Evolutionary conservation across 768 basidiomycete species (phyloP).

Genomic region (Leccinum rimulosum): DNA sequence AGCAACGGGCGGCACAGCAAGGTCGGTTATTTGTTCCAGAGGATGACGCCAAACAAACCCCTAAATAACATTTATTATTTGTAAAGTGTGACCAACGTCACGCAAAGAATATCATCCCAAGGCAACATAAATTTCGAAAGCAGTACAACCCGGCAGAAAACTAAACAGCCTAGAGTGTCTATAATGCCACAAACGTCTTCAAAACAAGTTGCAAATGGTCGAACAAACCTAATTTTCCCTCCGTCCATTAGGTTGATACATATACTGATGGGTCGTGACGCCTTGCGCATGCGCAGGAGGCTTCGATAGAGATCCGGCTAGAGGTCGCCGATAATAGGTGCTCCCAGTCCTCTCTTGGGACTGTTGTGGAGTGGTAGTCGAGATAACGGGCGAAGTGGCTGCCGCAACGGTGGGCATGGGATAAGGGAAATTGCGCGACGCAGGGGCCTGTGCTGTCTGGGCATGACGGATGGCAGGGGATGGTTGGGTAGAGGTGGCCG

Average conservation of each 20-base stretch:
- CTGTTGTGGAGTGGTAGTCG: constrained; percentile 40
- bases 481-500: constrained; percentile 32
- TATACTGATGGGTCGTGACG: constrained; percentile 40
- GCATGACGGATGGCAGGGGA: constrained; percentile 35
- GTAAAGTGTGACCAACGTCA: constrained; percentile 22
- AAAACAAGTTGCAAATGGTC: constrained; percentile 2
- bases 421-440: constrained; percentile 47
- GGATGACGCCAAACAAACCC: constrained; percentile 27
- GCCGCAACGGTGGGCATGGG: constrained; percentile 74
- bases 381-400: constrained; percentile 55
- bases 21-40: constrained; percentile 22
- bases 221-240: constrained; percentile 22
- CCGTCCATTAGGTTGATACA: constrained; percentile 46
- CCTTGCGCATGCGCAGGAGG: constrained; percentile 21
- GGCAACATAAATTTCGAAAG: constrained; percentile 18
- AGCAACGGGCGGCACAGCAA: background rate
- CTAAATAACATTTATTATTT: background rate
- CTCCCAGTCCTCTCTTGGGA: constrained; percentile 27
- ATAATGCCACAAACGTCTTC: constrained; percentile 4
- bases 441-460: constrained; percentile 27
- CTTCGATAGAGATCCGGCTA: constrained; percentile 24
- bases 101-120: constrained; percentile 5
- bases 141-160: constrained; percentile 5
- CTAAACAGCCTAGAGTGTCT: constrained; percentile 4
- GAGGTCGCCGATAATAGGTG: constrained; percentile 54